These are phyloP conservation scores for Craspedostauros australis DNA, from an alignment of 108 stramenopile genomes.

Conservation along the genomic window DNA sequence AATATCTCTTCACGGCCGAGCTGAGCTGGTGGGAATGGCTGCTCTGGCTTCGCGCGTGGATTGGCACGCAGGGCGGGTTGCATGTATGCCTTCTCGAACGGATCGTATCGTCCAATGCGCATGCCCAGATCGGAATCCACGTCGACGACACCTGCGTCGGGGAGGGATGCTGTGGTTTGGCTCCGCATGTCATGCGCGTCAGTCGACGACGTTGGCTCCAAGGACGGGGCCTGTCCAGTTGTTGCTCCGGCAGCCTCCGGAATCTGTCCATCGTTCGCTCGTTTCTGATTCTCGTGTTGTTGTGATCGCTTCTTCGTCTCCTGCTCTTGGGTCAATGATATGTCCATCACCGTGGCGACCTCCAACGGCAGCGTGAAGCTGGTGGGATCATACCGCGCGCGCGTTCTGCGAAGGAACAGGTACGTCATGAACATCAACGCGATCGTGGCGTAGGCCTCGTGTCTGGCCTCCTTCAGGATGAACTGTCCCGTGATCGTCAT, in stretches of 20 bases:
- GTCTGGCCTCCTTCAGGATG: conserved; percentile 80
- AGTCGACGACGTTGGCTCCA: conserved; percentile 14
- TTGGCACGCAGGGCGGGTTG: conserved; percentile 80
- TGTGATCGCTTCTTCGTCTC: conserved; percentile 37
- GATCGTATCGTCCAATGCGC: conserved; percentile 58
- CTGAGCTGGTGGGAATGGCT: conserved; percentile 83
- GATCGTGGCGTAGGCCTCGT: conserved; percentile 84
- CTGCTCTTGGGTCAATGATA: conserved; percentile 64
- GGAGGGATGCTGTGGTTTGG: conserved; percentile 14
- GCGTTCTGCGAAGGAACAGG: conserved; percentile 70
- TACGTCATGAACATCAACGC: conserved; percentile 85
- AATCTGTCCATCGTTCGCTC: conserved; percentile 4
- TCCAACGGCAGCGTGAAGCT: conserved; percentile 80
- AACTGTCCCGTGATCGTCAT: conserved; percentile 89
- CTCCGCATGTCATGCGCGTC: conserved; percentile 6
- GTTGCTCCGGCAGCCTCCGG: neutral
- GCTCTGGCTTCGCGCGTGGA: conserved; percentile 76
- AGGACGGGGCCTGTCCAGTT: too few relatives aligned
- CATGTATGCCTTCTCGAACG: conserved; percentile 75
- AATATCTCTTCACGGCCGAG: conserved; percentile 67
- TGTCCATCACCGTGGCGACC: conserved; percentile 89
- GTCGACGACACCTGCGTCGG: conserved; percentile 12
- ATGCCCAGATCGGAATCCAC: conserved; percentile 50
- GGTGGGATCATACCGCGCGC: conserved; percentile 82
- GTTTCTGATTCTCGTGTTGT: conserved; percentile 14